Conservation (phyloP, 2,329 filamentous ascomycete genomes). For the Rhynchosporium graminicola region DNA sequence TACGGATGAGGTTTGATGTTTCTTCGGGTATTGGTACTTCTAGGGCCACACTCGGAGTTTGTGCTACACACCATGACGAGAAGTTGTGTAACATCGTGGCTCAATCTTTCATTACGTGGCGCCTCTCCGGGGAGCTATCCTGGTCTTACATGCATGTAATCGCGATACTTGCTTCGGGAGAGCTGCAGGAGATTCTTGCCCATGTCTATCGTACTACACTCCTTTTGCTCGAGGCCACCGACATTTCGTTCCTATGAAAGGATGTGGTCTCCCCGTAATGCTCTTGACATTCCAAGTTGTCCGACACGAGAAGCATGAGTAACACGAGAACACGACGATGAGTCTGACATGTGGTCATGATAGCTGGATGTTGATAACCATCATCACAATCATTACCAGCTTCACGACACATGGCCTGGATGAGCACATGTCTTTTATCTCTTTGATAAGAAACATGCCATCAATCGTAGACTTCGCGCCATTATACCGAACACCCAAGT, state of each 20-base stretch:
- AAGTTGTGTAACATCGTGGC: slow-evolving; percentile 8
- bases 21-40: not conserved
- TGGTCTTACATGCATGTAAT: too few relatives aligned
- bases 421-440: not conserved
- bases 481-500: not conserved
- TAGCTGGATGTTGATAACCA: not conserved
- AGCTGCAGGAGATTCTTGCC: too few relatives aligned
- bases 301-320: not conserved
- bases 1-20: not conserved
- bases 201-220: not conserved
- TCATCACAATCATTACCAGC: not conserved
- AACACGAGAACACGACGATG: not conserved
- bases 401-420: not conserved
- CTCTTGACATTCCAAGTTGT: not conserved
- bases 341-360: not conserved
- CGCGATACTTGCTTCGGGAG: not conserved
- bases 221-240: not conserved
- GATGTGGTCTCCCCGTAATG: not conserved
- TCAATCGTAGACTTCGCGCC: not conserved
- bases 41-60: not conserved
- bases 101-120: not conserved
- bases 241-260: slow-evolving; percentile 2
- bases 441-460: too few relatives aligned
- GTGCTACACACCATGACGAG: slow-evolving; percentile 4
- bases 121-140: too few relatives aligned